Evolutionary conservation across 1,139 yeast genomes (phyloP).

Genomic region (Hansenula sp.): DNA sequence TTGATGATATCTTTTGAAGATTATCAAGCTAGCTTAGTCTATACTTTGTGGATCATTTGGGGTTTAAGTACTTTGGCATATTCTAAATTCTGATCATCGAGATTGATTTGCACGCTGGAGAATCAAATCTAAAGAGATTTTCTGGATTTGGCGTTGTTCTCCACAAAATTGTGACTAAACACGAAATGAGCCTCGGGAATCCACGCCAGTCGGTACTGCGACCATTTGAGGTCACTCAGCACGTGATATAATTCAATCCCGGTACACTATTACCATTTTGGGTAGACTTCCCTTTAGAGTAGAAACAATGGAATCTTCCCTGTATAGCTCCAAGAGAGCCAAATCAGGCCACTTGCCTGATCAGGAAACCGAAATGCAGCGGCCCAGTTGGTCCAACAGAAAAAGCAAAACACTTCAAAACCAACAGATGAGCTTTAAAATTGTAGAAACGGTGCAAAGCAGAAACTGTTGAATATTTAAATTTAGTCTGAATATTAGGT

Average conservation of each 20-base stretch:
- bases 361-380: neutral
- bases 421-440: constrained; percentile 3
- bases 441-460: neutral
- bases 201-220: no score
- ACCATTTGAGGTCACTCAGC: no score
- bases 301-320: no score
- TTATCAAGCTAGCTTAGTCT: no score
- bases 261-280: neutral
- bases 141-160: neutral
- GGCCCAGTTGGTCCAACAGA: constrained; percentile 3
- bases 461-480: no score
- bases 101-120: neutral
- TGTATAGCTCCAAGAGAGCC: no score
- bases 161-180: no score
- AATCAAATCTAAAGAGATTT: neutral
- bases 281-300: neutral
- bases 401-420: neutral
- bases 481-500: neutral
- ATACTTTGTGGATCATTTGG: neutral
- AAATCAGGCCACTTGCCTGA: neutral
- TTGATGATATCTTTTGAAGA: no score
- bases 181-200: no score
- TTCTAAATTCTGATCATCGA: neutral
- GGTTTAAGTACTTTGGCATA: neutral
- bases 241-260: neutral